Conservation (phyloP, 1,284 basidiomycete species). For the Ustilago vetiveriae region DNA sequence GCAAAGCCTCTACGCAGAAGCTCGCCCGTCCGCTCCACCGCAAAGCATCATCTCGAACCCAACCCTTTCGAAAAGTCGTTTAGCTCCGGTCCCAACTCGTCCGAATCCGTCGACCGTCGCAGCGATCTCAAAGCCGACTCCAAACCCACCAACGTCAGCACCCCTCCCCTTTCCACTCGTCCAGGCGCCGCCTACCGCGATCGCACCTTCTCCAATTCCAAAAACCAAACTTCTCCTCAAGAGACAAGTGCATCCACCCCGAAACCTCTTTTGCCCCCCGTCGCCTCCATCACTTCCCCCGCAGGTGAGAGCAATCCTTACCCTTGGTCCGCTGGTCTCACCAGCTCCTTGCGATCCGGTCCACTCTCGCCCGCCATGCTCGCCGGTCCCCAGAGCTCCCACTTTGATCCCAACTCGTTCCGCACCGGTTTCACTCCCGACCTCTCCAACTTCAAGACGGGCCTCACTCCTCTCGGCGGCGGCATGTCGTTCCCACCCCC, state of each 20-base stretch:
- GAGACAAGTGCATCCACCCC: constrained; percentile 36
- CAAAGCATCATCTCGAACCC: constrained; percentile 75
- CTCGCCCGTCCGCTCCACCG: constrained; percentile 32
- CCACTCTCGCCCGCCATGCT: constrained; percentile 95
- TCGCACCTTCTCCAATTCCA: constrained; percentile 23
- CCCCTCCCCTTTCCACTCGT: constrained; percentile 46
- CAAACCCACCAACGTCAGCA: constrained; percentile 35
- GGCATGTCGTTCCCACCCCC: constrained; percentile 76
- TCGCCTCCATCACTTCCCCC: constrained; percentile 85
- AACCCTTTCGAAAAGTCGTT: constrained; percentile 98
- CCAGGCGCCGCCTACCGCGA: constrained; percentile 46
- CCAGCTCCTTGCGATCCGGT: constrained; percentile 82
- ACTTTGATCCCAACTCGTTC: constrained; percentile 76
- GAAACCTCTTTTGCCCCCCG: constrained; percentile 76
- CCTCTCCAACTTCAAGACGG: constrained; percentile 66
- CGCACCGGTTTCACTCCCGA: constrained; percentile 82
- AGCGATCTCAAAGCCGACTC: constrained; percentile 25
- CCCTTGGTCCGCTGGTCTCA: constrained; percentile 49
- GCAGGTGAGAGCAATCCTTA: constrained; percentile 71
- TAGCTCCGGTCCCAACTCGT: constrained; percentile 70
- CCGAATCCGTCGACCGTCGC: constrained; percentile 49
- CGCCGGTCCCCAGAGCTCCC: constrained; percentile 75
- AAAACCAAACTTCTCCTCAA: constrained; percentile 41
- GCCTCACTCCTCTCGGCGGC: constrained; percentile 72
- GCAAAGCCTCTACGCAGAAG: constrained; percentile 31